A percentile compares a stretch with the other conserved stretches of the same genome.
Evolutionary conservation across 2,329 filamentous ascomycete genomes (phyloP).

Genomic region (Knufia fluminis): DNA sequence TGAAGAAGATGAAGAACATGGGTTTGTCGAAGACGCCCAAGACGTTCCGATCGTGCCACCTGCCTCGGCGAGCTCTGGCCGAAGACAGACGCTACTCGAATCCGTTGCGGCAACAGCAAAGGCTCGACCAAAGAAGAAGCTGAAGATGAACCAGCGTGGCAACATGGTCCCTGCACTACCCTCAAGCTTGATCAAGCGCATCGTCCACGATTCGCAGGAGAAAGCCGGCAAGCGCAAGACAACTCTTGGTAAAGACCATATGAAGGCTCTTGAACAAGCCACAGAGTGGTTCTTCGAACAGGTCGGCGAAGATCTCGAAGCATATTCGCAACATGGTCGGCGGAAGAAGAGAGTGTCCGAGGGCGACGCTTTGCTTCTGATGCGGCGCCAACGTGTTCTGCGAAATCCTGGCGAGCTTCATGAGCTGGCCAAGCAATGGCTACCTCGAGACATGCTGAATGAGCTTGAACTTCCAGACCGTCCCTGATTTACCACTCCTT

Average conservation of each 20-base stretch:
- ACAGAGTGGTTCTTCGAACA: conserved; percentile 93
- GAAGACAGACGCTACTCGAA: conserved; percentile 20
- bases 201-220: conserved; percentile 27
- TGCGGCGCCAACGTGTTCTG: conserved; percentile 49
- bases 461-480: conserved; percentile 60
- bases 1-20: conserved; percentile 27
- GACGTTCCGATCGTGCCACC: not conserved
- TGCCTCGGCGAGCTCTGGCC: not conserved
- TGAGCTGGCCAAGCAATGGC: conserved; percentile 63
- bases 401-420: conserved; percentile 16
- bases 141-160: conserved; percentile 57
- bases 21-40: conserved; percentile 24
- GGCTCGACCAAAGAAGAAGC: conserved; percentile 24
- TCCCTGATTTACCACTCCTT: conserved; percentile 54
- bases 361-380: conserved; percentile 68
- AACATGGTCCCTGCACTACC: conserved; percentile 69
- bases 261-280: conserved; percentile 67
- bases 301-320: conserved; percentile 65
- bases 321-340: conserved; percentile 72
- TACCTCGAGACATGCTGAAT: conserved; percentile 74
- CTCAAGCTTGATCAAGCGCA: conserved; percentile 58
- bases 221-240: conserved; percentile 60
- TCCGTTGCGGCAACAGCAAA: conserved; percentile 29
- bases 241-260: conserved; percentile 63
- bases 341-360: conserved; percentile 73